These are phyloP conservation scores for Graphilbum ipis-grandicollis DNA, from an alignment of 2,329 filamentous ascomycete genomes.

Conservation along the genomic window DNA sequence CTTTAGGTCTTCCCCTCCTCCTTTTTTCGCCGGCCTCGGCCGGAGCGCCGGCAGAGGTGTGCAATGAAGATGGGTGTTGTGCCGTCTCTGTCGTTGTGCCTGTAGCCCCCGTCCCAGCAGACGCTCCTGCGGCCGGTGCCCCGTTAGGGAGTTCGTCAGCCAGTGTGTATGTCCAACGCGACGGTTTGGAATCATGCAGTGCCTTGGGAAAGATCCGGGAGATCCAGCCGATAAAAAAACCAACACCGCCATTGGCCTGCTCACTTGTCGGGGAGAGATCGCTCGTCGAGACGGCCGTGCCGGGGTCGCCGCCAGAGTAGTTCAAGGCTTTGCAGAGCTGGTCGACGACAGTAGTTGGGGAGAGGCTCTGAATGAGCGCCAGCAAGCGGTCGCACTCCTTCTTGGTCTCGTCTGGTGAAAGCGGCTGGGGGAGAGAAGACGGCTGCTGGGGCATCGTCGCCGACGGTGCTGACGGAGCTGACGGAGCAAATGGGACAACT, in stretches of 20 bases:
- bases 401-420: conserved; percentile 33
- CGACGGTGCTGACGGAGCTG: too few species aligned
- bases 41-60: not conserved
- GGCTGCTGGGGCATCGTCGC: too few species aligned
- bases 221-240: conserved; percentile 43
- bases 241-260: conserved; percentile 37
- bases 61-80: not conserved
- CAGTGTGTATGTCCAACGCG: too few species aligned
- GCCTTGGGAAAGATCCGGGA: conserved; percentile 42
- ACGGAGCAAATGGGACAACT: too few species aligned
- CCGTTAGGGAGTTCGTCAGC: too few species aligned
- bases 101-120: too few species aligned
- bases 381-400: conserved; percentile 41
- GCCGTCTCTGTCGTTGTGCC: too few species aligned
- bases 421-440: not conserved
- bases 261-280: conserved; percentile 37
- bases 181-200: conserved; percentile 1
- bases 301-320: conserved; percentile 45
- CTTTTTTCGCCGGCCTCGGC: conserved; percentile 18
- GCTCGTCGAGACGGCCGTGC: conserved; percentile 30
- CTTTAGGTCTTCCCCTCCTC: conserved; percentile 36
- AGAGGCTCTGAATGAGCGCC: conserved; percentile 35
- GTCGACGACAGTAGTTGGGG: conserved; percentile 39
- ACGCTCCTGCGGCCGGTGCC: too few species aligned
- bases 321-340: conserved; percentile 44